These are phyloP conservation scores for Xylaria flabelliformis DNA, from an alignment of 495 filamentous ascomycete species.

Conservation along the genomic window DNA sequence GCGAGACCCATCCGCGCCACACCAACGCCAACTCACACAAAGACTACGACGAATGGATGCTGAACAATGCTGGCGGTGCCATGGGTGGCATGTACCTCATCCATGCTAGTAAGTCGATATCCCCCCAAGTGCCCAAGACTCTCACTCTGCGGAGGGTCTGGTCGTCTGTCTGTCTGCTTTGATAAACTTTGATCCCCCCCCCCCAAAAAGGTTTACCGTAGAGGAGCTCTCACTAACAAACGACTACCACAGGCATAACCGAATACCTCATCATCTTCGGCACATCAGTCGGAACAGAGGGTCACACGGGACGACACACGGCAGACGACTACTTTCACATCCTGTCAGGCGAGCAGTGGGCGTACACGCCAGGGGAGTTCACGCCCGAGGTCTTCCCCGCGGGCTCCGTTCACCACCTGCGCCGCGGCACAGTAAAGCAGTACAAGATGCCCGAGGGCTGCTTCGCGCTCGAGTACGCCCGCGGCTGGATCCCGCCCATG, in stretches of 20 bases:
- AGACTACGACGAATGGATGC: constrained; percentile 66
- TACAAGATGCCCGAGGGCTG: constrained; percentile 81
- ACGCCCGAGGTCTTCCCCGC: constrained; percentile 76
- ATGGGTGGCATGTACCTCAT: constrained; percentile 93
- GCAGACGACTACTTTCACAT: constrained; percentile 95
- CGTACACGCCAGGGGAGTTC: constrained; percentile 73
- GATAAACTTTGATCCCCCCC: too few relatives aligned
- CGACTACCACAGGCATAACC: constrained; percentile 56
- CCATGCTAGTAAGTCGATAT: constrained; percentile 68
- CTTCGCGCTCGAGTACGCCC: constrained; percentile 87
- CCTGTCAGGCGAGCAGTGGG: constrained; percentile 73
- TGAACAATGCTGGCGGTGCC: constrained; percentile 82
- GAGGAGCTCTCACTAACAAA: background rate
- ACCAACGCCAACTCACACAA: constrained; percentile 57
- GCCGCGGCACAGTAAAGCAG: constrained; percentile 79
- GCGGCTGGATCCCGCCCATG: constrained; percentile 92
- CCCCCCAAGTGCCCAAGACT: background rate
- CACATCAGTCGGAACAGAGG: constrained; percentile 86
- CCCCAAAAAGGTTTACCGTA: too few relatives aligned
- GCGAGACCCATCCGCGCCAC: constrained; percentile 51
- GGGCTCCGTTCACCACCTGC: constrained; percentile 79
- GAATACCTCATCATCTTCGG: constrained; percentile 86
- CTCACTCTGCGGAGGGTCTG: background rate
- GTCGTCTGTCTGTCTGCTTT: too few relatives aligned
- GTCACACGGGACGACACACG: constrained; percentile 84